Conservation (phyloP, 805 yeast species). For the Wickerhamomyces chambardii region DNA sequence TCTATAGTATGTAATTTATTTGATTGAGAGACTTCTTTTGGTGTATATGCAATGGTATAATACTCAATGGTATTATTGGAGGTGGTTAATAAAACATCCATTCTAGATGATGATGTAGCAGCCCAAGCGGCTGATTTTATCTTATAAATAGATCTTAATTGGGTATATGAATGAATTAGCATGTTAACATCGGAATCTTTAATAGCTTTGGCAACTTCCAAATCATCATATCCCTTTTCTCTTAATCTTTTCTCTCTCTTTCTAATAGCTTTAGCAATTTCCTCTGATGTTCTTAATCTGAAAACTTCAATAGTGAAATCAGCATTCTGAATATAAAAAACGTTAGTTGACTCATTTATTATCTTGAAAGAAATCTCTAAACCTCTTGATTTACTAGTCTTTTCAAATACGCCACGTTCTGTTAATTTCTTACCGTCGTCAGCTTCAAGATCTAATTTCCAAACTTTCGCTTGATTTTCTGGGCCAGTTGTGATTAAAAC, state of each 20-base stretch:
- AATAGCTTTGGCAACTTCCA: constrained; percentile 45
- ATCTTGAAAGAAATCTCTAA: constrained; percentile 43
- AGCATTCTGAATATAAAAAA: constrained; percentile 65
- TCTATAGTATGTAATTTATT: constrained; percentile 53
- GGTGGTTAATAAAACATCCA: constrained; percentile 58
- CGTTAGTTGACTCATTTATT: constrained; percentile 26
- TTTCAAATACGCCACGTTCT: constrained; percentile 61
- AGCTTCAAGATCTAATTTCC: constrained; percentile 56
- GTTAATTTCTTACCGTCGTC: constrained; percentile 44
- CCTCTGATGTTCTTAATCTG: constrained; percentile 68
- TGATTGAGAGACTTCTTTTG: constrained; percentile 39
- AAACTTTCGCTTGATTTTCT: constrained; percentile 75
- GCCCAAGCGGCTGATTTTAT: constrained; percentile 66
- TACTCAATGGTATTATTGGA: constrained; percentile 71
- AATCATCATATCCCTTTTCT: constrained; percentile 59
- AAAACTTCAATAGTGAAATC: constrained; percentile 78
- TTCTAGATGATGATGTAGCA: constrained; percentile 29
- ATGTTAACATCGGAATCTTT: constrained; percentile 41
- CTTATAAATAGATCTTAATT: constrained; percentile 56
- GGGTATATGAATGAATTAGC: constrained; percentile 59
- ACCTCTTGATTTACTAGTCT: constrained; percentile 70
- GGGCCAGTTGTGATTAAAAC: constrained; percentile 64
- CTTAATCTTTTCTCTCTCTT: constrained; percentile 70
- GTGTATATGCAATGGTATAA: constrained; percentile 51
- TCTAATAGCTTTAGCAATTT: constrained; percentile 66